Conservation (phyloP, 2,329 filamentous ascomycete species). For the Beauveria medogensis region DNA sequence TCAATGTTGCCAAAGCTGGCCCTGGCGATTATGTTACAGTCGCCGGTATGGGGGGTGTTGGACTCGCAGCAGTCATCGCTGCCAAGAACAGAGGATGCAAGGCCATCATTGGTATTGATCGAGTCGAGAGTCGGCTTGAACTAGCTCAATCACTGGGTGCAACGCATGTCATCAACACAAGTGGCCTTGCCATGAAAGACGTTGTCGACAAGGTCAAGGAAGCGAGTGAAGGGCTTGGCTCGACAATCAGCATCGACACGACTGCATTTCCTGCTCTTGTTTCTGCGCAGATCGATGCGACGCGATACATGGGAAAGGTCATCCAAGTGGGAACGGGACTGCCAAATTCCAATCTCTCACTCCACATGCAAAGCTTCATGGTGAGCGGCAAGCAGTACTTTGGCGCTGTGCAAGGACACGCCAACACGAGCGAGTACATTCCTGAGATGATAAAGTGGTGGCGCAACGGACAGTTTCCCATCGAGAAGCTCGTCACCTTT, state of each 20-base stretch:
- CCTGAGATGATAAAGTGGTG: conserved; percentile 26
- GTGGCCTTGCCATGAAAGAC: conserved; percentile 16
- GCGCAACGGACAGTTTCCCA: conserved; percentile 23
- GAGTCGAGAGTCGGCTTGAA: conserved; percentile 19
- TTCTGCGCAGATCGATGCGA: conserved; percentile 32
- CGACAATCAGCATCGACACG: conserved; percentile 40
- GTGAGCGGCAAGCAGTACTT: conserved; percentile 38
- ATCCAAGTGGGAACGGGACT: conserved; percentile 42
- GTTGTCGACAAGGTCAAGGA: conserved; percentile 21
- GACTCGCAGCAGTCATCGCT: conserved; percentile 27
- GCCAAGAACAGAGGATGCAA: conserved; percentile 20
- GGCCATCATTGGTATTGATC: conserved; percentile 23
- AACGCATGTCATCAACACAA: conserved; percentile 23
- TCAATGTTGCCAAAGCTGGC: conserved; percentile 22
- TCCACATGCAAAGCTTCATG: conserved; percentile 39
- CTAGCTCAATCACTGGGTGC: conserved; percentile 25
- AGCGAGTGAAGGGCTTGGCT: conserved; percentile 38
- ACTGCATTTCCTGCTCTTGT: conserved; percentile 35
- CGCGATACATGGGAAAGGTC: conserved; percentile 37
- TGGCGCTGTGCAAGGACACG: conserved; percentile 27
- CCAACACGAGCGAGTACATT: conserved; percentile 33
- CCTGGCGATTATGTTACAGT: conserved; percentile 22
- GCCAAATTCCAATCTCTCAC: conserved; percentile 30
- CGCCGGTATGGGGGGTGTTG: conserved; percentile 27
- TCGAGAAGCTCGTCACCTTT: conserved; percentile 25